Evolutionary conservation across 495 filamentous ascomycete species (phyloP), one percentile per base, ranked within the genome.

Genomic region (Aspergillus carlsbadensis): DNA sequence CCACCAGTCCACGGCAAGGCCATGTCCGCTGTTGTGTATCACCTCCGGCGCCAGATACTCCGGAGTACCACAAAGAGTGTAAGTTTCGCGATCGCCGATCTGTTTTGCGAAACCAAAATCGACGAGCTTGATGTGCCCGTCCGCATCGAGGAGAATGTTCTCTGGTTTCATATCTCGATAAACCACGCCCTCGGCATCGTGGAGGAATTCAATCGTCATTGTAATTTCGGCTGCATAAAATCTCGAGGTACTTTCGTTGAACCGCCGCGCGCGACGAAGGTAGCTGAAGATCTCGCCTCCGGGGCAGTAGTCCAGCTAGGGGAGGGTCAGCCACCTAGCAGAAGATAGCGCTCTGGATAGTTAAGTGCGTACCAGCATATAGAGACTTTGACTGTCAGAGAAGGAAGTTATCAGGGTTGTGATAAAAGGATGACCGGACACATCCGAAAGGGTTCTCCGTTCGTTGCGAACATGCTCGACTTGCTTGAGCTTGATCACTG

Each of bases 1-100:
- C 94, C 94, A 98, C 94, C 94, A 98, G 71, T 98, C 94, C n/a
- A 98, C 94, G 0, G 94, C 93, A 34, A 90, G 90, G 26, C 90
- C 92, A 66, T 98, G 94, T 13, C 92, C 92, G 65, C 91, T 93
- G 68, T 92, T 95, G 60, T 92, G 88, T 54, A 98, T 97, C 17
- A 97, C 92, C 75, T 98, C 94, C 2, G 94, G 94, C 2, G 94
- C 92, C 17, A 98, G 81, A 69, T 98, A 98, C 65, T 98, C 94
- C 22, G 93, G 94, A 0, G 94, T 98, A 20, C 94, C 94, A 65
- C 94, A 98, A 3, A 97, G 81, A 6, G 94, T 98, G 68, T 97
- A 98, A 4, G 93, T 98, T 75, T 96, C 91, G 33, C 68, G 75
- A 44, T 78, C 69, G 37, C 65, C 69, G 6, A 77, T 68, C 62